These are phyloP conservation scores for Morella rubra DNA, from an alignment of 306 rosid species.

Conservation along the genomic window DNA sequence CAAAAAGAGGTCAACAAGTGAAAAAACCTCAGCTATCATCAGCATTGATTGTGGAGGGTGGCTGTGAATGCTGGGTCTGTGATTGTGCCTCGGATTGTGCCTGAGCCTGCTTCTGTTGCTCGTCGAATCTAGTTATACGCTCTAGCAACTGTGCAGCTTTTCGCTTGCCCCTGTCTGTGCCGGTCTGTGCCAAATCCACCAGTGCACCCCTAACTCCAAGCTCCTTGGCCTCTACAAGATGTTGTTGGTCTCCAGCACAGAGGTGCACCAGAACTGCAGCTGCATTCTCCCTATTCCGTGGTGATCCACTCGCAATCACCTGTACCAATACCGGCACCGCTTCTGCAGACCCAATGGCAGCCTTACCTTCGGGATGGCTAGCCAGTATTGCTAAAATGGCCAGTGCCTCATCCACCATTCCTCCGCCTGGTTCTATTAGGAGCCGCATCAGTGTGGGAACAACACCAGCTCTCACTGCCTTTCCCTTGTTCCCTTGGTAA, in stretches of 20 bases:
- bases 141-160: constrained; percentile 88
- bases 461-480: constrained; percentile 92
- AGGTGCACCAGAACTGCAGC: constrained; percentile 95
- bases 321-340: constrained; percentile 90
- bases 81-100: constrained; percentile 47
- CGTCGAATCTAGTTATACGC: constrained; percentile 68
- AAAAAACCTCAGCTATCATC: constrained; percentile 46
- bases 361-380: constrained; percentile 90
- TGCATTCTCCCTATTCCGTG: constrained; percentile 91
- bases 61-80: constrained; percentile 44
- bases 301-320: constrained; percentile 82
- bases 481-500: constrained; percentile 95
- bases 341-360: constrained; percentile 71
- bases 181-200: constrained; percentile 75
- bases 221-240: constrained; percentile 66
- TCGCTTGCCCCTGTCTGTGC: constrained; percentile 94
- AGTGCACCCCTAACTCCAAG: constrained; percentile 66
- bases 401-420: constrained; percentile 97
- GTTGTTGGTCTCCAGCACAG: constrained; percentile 76
- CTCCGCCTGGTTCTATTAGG: constrained; percentile 76
- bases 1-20: constrained; percentile 32
- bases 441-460: constrained; percentile 86
- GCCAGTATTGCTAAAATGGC: constrained; percentile 92
- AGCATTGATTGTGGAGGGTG: constrained; percentile 34
- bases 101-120: constrained; percentile 53